Evolutionary conservation across 2,329 filamentous ascomycete genomes (phyloP).

Genomic region (Didymella pinodella): DNA sequence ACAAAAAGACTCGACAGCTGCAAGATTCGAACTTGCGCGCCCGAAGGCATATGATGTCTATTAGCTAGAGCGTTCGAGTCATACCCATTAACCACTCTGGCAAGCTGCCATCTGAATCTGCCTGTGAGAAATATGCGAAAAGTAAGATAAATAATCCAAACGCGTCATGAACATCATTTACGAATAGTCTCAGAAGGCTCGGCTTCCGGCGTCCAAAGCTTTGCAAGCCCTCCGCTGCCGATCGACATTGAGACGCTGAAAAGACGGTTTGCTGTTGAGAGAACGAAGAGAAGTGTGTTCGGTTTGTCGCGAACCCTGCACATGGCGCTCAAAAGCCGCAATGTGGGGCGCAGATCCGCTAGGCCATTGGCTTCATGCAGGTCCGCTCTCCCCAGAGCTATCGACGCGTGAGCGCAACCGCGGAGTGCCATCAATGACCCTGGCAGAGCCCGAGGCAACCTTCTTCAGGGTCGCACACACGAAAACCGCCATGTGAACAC

Average conservation of each 20-base stretch:
- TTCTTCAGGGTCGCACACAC: conserved; percentile 3
- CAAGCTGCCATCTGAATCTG: conserved; percentile 13
- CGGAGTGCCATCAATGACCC: conserved; percentile 11
- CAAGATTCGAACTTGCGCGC: conserved; percentile 35
- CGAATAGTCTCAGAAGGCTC: no score
- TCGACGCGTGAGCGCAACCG: conserved; percentile 24
- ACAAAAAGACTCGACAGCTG: neutral
- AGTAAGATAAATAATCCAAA: no score
- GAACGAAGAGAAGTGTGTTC: neutral
- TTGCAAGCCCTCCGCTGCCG: no score
- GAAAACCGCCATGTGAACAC: conserved; percentile 19
- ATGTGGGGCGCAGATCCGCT: conserved; percentile 21
- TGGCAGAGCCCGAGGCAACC: conserved; percentile 8
- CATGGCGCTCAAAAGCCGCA: neutral
- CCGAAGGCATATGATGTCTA: conserved; percentile 41
- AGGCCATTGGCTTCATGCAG: conserved; percentile 44
- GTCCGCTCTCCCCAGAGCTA: conserved; percentile 35
- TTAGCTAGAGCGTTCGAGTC: conserved; percentile 30
- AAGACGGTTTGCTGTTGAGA: neutral
- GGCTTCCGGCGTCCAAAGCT: no score
- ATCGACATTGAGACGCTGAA: no score
- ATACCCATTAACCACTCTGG: conserved; percentile 35
- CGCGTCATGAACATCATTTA: no score
- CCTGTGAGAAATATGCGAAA: neutral
- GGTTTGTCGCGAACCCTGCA: conserved; percentile 6